Evolutionary conservation across 2,329 filamentous ascomycete species (phyloP).

Genomic region (Dactylonectria macrodidyma): DNA sequence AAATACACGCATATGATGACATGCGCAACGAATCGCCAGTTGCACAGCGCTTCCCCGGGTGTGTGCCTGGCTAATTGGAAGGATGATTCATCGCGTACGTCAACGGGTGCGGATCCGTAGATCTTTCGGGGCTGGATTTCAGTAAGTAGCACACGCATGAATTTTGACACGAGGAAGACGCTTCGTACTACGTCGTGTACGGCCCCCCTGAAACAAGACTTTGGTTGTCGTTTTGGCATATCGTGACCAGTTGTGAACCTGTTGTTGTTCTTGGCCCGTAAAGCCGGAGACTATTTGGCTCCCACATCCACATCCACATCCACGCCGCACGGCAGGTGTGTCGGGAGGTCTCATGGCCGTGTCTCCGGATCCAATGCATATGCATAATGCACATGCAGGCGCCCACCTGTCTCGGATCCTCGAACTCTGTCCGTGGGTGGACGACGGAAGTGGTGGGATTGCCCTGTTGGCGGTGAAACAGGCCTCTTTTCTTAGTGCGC

Average conservation of each 20-base stretch:
- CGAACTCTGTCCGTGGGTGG: constrained; percentile 19
- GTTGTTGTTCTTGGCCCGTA: background rate
- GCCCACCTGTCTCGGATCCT: constrained; percentile 30
- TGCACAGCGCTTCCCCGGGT: constrained; percentile 7
- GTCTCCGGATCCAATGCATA: constrained; percentile 7
- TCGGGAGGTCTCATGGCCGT: background rate
- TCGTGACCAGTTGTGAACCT: background rate
- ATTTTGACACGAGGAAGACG: background rate
- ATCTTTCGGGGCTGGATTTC: constrained; percentile 5
- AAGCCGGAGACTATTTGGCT: too few species aligned
- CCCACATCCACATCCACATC: background rate
- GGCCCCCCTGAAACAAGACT: background rate
- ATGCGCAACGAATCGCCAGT: background rate
- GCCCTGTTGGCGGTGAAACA: constrained; percentile 33
- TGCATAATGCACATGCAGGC: constrained; percentile 41
- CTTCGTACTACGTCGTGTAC: background rate
- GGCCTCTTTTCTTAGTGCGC: constrained; percentile 3
- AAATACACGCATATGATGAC: background rate
- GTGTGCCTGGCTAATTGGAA: constrained; percentile 19
- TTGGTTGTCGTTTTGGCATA: background rate
- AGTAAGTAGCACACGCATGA: constrained; percentile 3
- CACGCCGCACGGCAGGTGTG: constrained; percentile 7
- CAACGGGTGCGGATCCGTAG: constrained; percentile 25
- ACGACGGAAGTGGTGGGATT: constrained; percentile 8
- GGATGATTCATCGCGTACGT: constrained; percentile 13